Evolutionary conservation across 2,329 filamentous ascomycete genomes (phyloP).

Genomic region (Penicillium sp.): DNA sequence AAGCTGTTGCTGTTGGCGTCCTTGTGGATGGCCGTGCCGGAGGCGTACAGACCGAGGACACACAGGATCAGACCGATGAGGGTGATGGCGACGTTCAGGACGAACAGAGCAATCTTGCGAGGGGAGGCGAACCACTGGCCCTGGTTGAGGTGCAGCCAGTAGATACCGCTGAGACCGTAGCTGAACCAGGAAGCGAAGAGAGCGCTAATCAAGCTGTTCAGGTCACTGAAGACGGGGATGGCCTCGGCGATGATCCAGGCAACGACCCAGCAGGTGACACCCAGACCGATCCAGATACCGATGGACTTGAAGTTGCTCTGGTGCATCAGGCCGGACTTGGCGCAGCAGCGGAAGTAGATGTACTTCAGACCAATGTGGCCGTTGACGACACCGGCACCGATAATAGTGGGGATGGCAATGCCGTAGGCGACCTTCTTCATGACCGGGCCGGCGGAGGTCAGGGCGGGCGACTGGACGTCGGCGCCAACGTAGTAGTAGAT

Average conservation of each 20-base stretch:
- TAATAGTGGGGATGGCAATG: conserved; percentile 66
- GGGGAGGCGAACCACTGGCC: conserved; percentile 42
- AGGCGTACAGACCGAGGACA: conserved; percentile 29
- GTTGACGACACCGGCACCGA: conserved; percentile 69
- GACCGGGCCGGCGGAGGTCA: conserved; percentile 57
- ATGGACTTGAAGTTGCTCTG: conserved; percentile 51
- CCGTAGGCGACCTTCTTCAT: conserved; percentile 66
- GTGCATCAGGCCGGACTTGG: conserved; percentile 54
- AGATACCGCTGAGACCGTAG: conserved; percentile 44
- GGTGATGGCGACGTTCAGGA: conserved; percentile 46
- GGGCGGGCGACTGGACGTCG: conserved; percentile 61
- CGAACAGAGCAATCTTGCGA: conserved; percentile 46
- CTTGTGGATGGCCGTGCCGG: conserved; percentile 21
- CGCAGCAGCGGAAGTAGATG: conserved; percentile 62
- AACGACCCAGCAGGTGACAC: conserved; percentile 56
- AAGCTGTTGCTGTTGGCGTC: conserved; percentile 35
- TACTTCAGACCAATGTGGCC: conserved; percentile 65
- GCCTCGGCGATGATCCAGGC: conserved; percentile 67
- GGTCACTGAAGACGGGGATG: conserved; percentile 65
- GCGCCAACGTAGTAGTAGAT: conserved; percentile 66
- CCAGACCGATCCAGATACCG: conserved; percentile 60
- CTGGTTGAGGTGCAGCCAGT: conserved; percentile 51
- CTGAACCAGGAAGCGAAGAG: conserved; percentile 28
- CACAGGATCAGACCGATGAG: conserved; percentile 26
- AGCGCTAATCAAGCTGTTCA: conserved; percentile 58